A percentile compares a stretch with the other conserved stretches of the same genome.
Evolutionary conservation across 2,329 filamentous ascomycete genomes (phyloP).

Genomic region (Sodiomyces alkalinus): DNA sequence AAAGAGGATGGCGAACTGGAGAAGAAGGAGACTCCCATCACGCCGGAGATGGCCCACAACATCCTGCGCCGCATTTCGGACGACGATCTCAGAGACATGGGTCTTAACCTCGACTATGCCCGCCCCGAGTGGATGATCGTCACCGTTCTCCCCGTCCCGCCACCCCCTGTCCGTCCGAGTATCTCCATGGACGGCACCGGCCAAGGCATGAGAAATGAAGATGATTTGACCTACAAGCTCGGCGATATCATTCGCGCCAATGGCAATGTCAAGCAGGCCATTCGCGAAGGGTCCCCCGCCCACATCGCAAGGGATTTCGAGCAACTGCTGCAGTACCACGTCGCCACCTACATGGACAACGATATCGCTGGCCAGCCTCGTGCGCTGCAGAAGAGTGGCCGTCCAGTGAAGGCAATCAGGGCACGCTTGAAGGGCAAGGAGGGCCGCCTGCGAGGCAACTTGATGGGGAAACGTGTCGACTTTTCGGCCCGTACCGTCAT

Average conservation of each 20-base stretch:
- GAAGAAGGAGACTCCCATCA: constrained; percentile 69
- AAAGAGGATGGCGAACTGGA: constrained; percentile 52
- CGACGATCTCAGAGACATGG: constrained; percentile 71
- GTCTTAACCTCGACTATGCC: constrained; percentile 86
- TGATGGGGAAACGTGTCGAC: constrained; percentile 99
- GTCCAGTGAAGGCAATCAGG: constrained; percentile 91
- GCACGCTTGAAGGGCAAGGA: constrained; percentile 98
- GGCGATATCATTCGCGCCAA: constrained; percentile 98
- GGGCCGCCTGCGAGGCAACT: constrained; percentile 88
- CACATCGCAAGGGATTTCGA: constrained; percentile 90
- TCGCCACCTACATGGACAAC: constrained; percentile 99
- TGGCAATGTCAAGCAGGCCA: constrained; percentile 80
- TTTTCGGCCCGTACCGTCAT: constrained; percentile 99
- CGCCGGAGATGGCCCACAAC: constrained; percentile 68
- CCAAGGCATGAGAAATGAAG: constrained; percentile 85
- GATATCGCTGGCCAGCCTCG: constrained; percentile 93
- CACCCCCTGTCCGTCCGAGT: constrained; percentile 88
- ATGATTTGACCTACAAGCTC: constrained; percentile 98
- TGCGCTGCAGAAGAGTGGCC: constrained; percentile 89
- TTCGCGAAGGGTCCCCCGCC: constrained; percentile 78
- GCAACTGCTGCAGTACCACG: constrained; percentile 85
- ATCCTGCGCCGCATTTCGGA: constrained; percentile 78
- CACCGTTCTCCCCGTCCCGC: constrained; percentile 86
- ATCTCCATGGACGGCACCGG: constrained; percentile 94
- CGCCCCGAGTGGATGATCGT: constrained; percentile 97